Conservation (phyloP, 257 asterid genomes). For the Penstemon newberryi region DNA sequence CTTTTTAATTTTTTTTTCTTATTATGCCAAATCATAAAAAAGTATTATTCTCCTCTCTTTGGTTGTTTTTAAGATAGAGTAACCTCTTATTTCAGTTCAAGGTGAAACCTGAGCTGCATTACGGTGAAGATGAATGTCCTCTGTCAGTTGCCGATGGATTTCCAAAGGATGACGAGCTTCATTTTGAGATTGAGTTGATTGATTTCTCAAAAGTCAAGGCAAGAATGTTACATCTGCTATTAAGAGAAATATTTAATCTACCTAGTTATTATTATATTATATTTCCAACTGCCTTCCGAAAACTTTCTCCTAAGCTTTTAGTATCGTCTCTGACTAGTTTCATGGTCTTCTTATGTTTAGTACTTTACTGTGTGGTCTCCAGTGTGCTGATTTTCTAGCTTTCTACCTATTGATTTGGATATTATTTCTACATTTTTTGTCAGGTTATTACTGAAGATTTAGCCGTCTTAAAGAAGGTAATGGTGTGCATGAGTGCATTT, state of each 20-base stretch:
- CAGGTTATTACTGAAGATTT: slow-evolving; percentile 90
- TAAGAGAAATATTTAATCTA: not conserved
- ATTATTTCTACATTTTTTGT: slow-evolving; percentile 21
- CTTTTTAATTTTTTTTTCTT: slow-evolving; percentile 17
- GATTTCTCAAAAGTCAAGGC: slow-evolving; percentile 94
- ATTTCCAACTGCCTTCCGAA: not conserved
- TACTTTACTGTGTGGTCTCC: not conserved
- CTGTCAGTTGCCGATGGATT: slow-evolving; percentile 67
- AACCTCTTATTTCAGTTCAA: slow-evolving; percentile 67
- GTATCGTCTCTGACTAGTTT: slow-evolving; percentile 7
- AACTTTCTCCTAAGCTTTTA: not conserved
- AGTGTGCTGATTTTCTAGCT: slow-evolving; percentile 6
- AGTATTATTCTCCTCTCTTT: slow-evolving; percentile 1
- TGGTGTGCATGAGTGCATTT: slow-evolving; percentile 22
- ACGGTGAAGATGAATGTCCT: slow-evolving; percentile 87
- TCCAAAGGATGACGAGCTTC: slow-evolving; percentile 92
- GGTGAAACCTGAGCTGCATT: slow-evolving; percentile 93
- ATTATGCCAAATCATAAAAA: slow-evolving; percentile 18
- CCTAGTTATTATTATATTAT: not conserved
- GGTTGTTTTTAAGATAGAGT: slow-evolving; percentile 20
- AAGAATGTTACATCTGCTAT: slow-evolving; percentile 37
- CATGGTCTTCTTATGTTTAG: not conserved
- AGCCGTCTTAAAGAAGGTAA: slow-evolving; percentile 86
- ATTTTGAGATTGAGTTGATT: slow-evolving; percentile 88
- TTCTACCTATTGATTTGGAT: slow-evolving; percentile 3